Conservation (phyloP, 306 rosid species). For the Hippophae gyantsensis region DNA sequence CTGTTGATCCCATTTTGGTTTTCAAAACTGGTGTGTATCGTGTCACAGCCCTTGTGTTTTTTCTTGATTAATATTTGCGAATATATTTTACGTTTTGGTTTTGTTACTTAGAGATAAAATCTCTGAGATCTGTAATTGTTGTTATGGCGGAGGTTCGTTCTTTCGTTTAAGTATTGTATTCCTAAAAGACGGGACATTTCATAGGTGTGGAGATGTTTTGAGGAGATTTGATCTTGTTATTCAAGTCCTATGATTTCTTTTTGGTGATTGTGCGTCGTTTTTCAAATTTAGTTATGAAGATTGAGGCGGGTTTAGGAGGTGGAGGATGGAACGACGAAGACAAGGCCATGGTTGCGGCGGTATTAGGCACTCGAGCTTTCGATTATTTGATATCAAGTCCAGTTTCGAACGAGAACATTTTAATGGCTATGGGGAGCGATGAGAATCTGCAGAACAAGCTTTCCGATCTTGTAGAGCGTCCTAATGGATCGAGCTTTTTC, state of each 20-base stretch:
- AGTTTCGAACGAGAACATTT: constrained; percentile 57
- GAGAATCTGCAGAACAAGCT: constrained; percentile 39
- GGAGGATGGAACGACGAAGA: constrained; percentile 70
- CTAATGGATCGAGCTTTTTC: constrained; percentile 59
- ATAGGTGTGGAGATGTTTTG: constrained; percentile 9
- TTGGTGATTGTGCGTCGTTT: constrained; percentile 9
- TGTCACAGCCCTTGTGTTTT: constrained; percentile 2
- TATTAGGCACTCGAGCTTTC: constrained; percentile 58
- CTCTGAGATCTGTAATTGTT: constrained; percentile 43
- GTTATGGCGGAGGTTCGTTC: constrained; percentile 10
- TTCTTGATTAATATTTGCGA: constrained; percentile 11
- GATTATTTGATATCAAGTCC: constrained; percentile 59
- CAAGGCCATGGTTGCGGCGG: constrained; percentile 50
- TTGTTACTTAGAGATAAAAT: constrained; percentile 5
- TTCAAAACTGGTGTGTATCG: constrained; percentile 17
- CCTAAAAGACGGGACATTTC: neutral
- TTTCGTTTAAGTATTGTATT: constrained; percentile 15
- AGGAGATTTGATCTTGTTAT: constrained; percentile 33
- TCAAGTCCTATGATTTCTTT: constrained; percentile 12
- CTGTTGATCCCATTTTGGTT: constrained; percentile 32
- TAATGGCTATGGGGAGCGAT: constrained; percentile 49
- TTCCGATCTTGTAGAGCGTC: constrained; percentile 82
- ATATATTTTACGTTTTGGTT: neutral
- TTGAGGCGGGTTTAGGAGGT: constrained; percentile 55
- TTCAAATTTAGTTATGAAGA: constrained; percentile 48